Evolutionary conservation across 192 early-diverging fungal genomes (phyloP), one percentile per base, ranked within the genome.

Genomic region (Paraglomus occultum): DNA sequence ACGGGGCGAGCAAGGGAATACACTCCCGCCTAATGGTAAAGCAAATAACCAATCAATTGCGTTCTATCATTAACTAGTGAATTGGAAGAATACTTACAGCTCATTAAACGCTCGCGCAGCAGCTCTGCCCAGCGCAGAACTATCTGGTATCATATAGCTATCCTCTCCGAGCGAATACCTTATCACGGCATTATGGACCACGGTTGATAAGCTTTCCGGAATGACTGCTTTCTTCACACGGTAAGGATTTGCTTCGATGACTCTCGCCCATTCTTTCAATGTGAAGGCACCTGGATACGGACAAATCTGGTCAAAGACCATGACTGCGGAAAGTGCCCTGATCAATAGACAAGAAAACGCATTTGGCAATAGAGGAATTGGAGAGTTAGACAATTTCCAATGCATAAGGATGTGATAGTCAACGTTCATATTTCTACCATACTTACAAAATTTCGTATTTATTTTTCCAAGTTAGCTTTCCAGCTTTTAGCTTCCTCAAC

Each of bases 1-100:
- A 45, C 48, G 67, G 67, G n/a, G 71, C 71, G 65, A 72, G 51
- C 1, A 54, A 43, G 9, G 70, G 70, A 43, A 71, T 39, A 71
- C 70, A 17, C 40, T 51, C 5, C 45, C 31, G 57, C 38, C 71
- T 73, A n/a, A n/a, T n/a, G n/a, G n/a, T n/a, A n/a, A n/a, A n/a
- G n/a, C n/a, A n/a, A n/a, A n/a, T n/a, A n/a, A n/a, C n/a, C n/a
- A n/a, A n/a, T n/a, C n/a, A n/a, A n/a, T n/a, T n/a, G n/a, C n/a
- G n/a, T n/a, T n/a, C n/a, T n/a, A n/a, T n/a, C n/a, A n/a, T n/a
- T n/a, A n/a, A n/a, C n/a, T n/a, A n/a, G n/a, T n/a, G n/a, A n/a
- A 60, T 70, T 1, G n/a, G 2, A 63, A 47, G 8, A 63, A 62
- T 17, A 15, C 47, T 38, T 65, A 65, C 31, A 65, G 38, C 7